Evolutionary conservation across 2,329 filamentous ascomycete species (phyloP), one percentile per base, ranked within the genome.

Genomic region (Daldinia sp.): DNA sequence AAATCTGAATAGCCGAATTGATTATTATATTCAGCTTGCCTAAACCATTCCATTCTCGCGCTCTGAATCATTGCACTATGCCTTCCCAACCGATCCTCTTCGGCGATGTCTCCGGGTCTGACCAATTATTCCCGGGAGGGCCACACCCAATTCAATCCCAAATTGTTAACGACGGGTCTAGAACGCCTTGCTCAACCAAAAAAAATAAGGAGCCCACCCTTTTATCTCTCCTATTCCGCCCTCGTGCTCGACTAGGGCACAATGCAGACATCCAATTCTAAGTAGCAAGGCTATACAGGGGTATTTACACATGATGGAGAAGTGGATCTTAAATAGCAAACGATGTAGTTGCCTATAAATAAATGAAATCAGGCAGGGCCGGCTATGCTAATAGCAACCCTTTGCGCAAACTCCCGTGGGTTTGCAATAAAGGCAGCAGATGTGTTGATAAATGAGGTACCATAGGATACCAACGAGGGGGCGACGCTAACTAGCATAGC

Each of bases 401-500:
- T 43, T 41, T 50, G 62, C 4, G 35, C 41, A 19, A 68, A 55
- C 29, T 70, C 67, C 19, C 63, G 65, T 10, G 71, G 66, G 9
- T 70, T 67, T 34, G 65, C 43, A 6, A 67, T 23, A 13, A 72
- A 60, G 37, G 63, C 39, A 45, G 58, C 50, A 3, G 64, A 35
- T 9, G 61, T 47, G 21, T 67, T 70, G 25, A 60, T 53, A 3
- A 67, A 55, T 9, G 58, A 64, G 27, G 52, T 47, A 15, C 65
- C 64, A 10, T 64, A 64, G 9, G 68, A 67, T 39, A 61, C 43
- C 17, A 75, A 47, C 15, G 70, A 69, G 6, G 72, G 68, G 37
- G 75, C 75, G 55, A 75, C 75, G 53, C 72, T 78, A 61, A 67
- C 72, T 11, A 77, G 58, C 75, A 79, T 76, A 21, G 74, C 72